Percentiles rank a stretch among this genome's conserved stretches.
phyloP scores from a whole-genome alignment of 2,329 filamentous ascomycete species.

The Pseudocercospora musae region DNA sequence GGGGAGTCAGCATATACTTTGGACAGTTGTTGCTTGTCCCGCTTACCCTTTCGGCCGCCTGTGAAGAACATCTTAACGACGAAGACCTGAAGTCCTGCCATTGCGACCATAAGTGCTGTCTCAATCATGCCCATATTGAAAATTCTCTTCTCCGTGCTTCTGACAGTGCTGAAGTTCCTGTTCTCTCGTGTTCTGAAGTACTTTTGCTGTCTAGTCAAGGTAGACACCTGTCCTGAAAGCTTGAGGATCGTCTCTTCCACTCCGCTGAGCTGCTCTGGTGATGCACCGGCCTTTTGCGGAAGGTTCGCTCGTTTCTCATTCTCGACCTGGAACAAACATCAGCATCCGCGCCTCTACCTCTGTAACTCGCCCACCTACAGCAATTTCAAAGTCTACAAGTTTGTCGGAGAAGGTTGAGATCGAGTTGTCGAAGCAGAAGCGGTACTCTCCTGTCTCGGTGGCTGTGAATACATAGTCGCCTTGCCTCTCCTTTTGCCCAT shows the following conservation, averaged over 20 bases:
- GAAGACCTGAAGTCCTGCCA: constrained; percentile 96
- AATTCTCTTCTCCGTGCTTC: constrained; percentile 91
- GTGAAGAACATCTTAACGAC: constrained; percentile 99
- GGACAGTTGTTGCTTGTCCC: not conserved
- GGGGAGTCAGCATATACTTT: not conserved
- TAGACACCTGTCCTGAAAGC: constrained; percentile 86
- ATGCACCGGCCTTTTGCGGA: constrained; percentile 82
- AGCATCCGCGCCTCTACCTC: not conserved
- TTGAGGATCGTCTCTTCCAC: constrained; percentile 96
- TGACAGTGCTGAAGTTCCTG: constrained; percentile 95
- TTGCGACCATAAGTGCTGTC: constrained; percentile 83
- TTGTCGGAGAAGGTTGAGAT: constrained; percentile 99
- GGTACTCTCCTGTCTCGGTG: constrained; percentile 81
- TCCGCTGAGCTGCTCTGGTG: constrained; percentile 80
- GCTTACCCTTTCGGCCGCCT: constrained; percentile 63
- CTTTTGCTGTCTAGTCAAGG: constrained; percentile 94
- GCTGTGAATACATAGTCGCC: constrained; percentile 98
- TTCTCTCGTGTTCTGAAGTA: constrained; percentile 99
- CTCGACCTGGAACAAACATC: constrained; percentile 66
- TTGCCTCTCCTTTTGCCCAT: constrained; percentile 87
- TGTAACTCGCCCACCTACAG: constrained; percentile 56
- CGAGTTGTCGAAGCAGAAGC: constrained; percentile 97
- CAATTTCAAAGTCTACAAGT: constrained; percentile 95
- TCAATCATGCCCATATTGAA: constrained; percentile 97
- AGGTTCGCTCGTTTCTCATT: constrained; percentile 78